Base-by-base conservation (phyloP, 1,284 basidiomycete genomes). In the Ceratobasidium sp. region DNA sequence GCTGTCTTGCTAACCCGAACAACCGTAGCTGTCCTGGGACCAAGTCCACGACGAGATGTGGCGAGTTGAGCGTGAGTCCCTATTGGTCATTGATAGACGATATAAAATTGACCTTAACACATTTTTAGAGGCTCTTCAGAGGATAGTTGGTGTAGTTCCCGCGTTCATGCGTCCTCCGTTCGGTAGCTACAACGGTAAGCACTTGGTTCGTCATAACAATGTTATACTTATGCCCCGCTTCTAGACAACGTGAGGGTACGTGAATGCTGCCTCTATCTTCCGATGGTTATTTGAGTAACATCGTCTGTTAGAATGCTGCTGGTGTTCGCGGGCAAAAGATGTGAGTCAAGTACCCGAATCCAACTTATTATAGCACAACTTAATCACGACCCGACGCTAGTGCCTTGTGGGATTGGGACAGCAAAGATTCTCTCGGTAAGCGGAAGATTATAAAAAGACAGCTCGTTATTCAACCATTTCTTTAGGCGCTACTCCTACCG, bases 161-260 rank as follows among this genome's bases (percentile, higher is more conserved):
- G 69, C 79, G 6, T 77, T 77, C 42, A 78, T 80, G 77, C 78
- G 80, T 57, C 80, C 80, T 50, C 80, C 80, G 9, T 80, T 52
- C 46, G 80, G 80, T 23, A 67, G 69, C 33, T 80, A 78, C 66
- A 79, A 80, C 54, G 75, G 80, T 80, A 70, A 50, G 78, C 38
- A 54, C 23, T 12, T 2, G n/a, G n/a, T n/a, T n/a, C n/a, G n/a
- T n/a, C n/a, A n/a, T n/a, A n/a, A n/a, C n/a, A n/a, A n/a, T n/a
- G n/a, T n/a, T n/a, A n/a, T n/a, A n/a, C n/a, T n/a, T n/a, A n/a
- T n/a, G n/a, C n/a, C n/a, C n/a, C n/a, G n/a, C n/a, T n/a, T n/a
- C n/a, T n/a, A n/a, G n/a, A n/a, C n/a, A n/a, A n/a, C n/a, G n/a
- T n/a, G n/a, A n/a, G n/a, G n/a, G n/a, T n/a, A n/a, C n/a, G n/a